Base-by-base conservation (phyloP, 139 green algal species). In the Asterochloris sp. region DNA sequence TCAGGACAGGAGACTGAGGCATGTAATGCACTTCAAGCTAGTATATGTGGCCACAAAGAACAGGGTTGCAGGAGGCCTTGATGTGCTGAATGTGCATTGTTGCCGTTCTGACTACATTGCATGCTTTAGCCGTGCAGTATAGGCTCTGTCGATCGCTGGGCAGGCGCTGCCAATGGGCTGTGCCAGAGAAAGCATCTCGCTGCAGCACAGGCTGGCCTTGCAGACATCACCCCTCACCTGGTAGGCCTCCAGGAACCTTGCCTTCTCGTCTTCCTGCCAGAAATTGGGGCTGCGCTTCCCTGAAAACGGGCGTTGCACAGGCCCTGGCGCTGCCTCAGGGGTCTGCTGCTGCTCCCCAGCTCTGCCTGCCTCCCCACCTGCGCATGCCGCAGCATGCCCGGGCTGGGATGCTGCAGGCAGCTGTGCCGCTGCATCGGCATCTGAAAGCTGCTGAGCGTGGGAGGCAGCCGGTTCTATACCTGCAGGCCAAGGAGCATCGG, bases 201-300 rank as follows among this genome's bases (percentile, higher is more conserved):
- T 15, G 28, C 26, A 66, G 61, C 76, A 69, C 17, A 28, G 61
- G 62, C 77, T 71, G 60, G 62, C 62, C 77, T 62, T 62, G 13
- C 73, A 81, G 9, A 62, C 63, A 64, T 80, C n/a, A 38, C 26
- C 23, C 24, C 23, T 19, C 23, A 85, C 85, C 85, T 86, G 79
- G 83, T 90, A 91, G 13, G 78, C 26, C 24, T 85, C 67, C 29
- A 91, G 11, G 79, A 94, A 94, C 10, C 71, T 54, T n/a, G 76
- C 77, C 81, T 90, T 88, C 78, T 94, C 91, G 27, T 88, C 87
- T 16, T 84, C 29, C 19, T 86, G 88, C 91, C 91, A 94, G 62
- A 87, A 83, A 24, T 80, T 86, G 38, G 38, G 38, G 38, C 38
- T 54, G 38, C 38, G 38, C 38, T 54, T 54, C 38, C 38, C 38